Base-by-base conservation (phyloP, 164 flowering plant genomes). In the Aristolochia californica region DNA sequence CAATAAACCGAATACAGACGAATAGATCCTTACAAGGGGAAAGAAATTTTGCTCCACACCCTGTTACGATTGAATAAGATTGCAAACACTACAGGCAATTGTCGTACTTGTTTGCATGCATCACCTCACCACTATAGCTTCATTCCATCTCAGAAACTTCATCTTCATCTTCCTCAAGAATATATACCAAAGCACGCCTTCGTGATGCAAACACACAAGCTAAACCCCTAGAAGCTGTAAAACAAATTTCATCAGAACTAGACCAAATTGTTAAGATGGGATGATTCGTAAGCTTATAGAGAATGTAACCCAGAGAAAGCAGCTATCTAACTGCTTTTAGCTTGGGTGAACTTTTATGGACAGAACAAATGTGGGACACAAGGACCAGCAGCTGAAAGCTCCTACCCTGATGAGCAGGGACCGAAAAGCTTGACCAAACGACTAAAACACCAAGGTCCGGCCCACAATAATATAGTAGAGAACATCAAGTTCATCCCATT, bases 121-220 rank as follows among this genome's bases (percentile, higher is more conserved):
- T 9, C 40, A 34, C 40, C 40, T 5, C 40, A 9, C 40, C 7
- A 34, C 40, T 7, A 8, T 9, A 34, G 5, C 40, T 34, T 77
- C 61, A 88, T 62, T 88, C 95, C 25, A 67, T 66, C 57, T 83
- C 95, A 4, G 83, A 75, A 60, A 64, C 70, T 57, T 87, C 96
- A 54, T 88, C 98, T 75, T 89, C 99, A 55, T 93, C 88, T 79
- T 93, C 98, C 24, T 89, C 98, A 43, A 93, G 58, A 43, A 93
- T 89, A 73, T 89, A 93, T 9, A 89, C 99, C 68, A 93, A 61
- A 24, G 95, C 97, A 13, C 97, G 91, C 71, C 79, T 89, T 74
- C 82, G 78, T 22, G 83, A 76, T 59, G 88, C 95, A 73, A 89
- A 93, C 62, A 89, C 83, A 74, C 95, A 88, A 48, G 97, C 97